Evolutionary conservation across 106 monocot species (phyloP).

Genomic region (Acorus calamus): DNA sequence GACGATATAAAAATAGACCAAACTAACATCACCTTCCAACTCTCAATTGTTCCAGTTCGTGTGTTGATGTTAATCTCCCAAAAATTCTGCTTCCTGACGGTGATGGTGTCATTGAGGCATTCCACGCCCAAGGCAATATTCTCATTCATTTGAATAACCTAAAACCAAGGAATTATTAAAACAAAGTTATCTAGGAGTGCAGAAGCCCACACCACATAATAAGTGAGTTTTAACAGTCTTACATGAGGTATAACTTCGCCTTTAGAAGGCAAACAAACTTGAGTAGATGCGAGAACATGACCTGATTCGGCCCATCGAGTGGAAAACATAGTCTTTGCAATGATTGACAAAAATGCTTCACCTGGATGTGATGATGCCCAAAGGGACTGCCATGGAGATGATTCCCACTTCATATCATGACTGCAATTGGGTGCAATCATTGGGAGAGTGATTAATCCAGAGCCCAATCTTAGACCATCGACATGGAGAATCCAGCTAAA

Average conservation of each 20-base stretch:
- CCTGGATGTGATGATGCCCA: slow-evolving; percentile 41
- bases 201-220: background rate
- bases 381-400: slow-evolving; percentile 67
- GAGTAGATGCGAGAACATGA: slow-evolving; percentile 79
- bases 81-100: slow-evolving; percentile 22
- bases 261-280: slow-evolving; percentile 44
- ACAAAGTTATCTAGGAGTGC: background rate
- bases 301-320: slow-evolving; percentile 75
- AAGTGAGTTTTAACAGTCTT: slow-evolving; percentile 1
- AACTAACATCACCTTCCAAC: slow-evolving; percentile 54
- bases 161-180: slow-evolving; percentile 6
- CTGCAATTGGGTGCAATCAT: slow-evolving; percentile 43
- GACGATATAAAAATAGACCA: background rate
- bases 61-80: slow-evolving; percentile 63
- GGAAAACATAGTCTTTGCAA: slow-evolving; percentile 25
- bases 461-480: slow-evolving; percentile 64
- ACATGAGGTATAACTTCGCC: slow-evolving; percentile 39
- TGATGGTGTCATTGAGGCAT: slow-evolving; percentile 27
- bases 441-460: slow-evolving; percentile 54
- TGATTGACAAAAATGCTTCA: slow-evolving; percentile 72
- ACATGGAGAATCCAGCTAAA: slow-evolving; percentile 78
- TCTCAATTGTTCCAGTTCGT: slow-evolving; percentile 55
- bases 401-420: slow-evolving; percentile 36
- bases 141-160: slow-evolving; percentile 40
- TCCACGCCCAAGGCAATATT: slow-evolving; percentile 21